Evolutionary conservation across 2,329 filamentous ascomycete genomes (phyloP), one percentile per base, ranked within the genome.

Genomic region (Capronia americana): DNA sequence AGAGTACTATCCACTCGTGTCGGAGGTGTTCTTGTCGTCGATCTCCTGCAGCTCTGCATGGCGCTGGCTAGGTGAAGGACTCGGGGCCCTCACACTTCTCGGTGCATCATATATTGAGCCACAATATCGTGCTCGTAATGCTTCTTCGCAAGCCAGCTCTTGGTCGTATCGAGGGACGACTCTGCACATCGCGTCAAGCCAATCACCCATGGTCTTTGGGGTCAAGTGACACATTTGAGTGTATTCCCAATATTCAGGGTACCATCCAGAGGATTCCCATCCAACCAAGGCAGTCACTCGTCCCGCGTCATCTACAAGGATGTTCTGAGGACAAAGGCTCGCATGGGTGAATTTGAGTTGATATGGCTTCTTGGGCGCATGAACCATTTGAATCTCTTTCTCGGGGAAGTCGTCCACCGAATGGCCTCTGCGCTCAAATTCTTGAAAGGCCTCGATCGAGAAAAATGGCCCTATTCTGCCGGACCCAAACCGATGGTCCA

Each of bases 161-260:
- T 71, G 68, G 34, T 72, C 71, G 32, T 72, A 72, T 57, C 60
- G 61, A 24, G 68, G 61, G 8, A 71, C 64, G 32, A 69, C 65
- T 32, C 64, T 63, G 54, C 66, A 64, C 69, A 71, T 71, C 32
- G 70, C 68, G 38, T 65, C 65, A 8, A 71, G 64, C 71, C 71
- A 72, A 24, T 71, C 71, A 17, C 65, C 65, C 65, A 67, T 69
- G 26, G 62, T 66, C 24, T 71, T 66, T 1, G 65, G 62, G 4
- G 66, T 70, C 59, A 67, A 57, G 51, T 71, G 69, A 50, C 70
- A 71, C 69, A 72, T 71, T 51, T 75, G 74, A 20, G 73, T 70
- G 57, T 74, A 75, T 65, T 75, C 73, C 74, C 72, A 75, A 57
- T 75, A 75, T 56, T 75, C 73, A 1, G 73, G 74, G 62, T 72